phyloP scores from a whole-genome alignment of 176 grass and related monocot genomes.

The Eleusine indica region DNA sequence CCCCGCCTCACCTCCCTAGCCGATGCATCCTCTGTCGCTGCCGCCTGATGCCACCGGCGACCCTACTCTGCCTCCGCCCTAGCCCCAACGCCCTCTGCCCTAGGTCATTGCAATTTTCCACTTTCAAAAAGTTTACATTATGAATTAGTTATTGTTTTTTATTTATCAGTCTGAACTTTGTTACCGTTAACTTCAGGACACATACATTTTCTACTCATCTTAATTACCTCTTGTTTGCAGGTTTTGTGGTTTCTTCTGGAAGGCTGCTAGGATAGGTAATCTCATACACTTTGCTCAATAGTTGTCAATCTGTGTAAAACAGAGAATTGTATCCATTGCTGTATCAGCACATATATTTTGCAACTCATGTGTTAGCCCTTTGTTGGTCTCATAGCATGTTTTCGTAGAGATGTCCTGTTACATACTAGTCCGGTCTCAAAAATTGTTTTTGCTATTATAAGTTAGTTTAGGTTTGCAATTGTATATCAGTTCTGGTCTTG shows the following conservation, averaged over 20 bases:
- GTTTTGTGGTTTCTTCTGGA: constrained; percentile 80
- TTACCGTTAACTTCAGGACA: neutral
- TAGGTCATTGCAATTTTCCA: neutral
- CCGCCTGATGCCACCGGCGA: too few species aligned
- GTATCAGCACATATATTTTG: neutral
- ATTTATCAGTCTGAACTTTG: neutral
- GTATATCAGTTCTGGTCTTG: neutral
- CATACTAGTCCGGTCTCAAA: neutral
- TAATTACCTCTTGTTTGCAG: constrained; percentile 27
- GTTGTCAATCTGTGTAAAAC: neutral
- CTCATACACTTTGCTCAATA: neutral
- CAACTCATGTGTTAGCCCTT: neutral
- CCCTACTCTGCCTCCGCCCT: too few species aligned
- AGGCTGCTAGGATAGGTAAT: constrained; percentile 75
- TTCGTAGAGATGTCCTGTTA: neutral
- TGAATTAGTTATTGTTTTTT: neutral
- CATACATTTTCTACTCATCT: constrained; percentile 27
- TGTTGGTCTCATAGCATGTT: neutral
- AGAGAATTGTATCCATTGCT: neutral
- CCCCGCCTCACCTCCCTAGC: too few species aligned
- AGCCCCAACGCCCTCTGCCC: too few species aligned
- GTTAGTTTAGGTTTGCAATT: neutral
- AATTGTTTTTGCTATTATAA: constrained; percentile 1
- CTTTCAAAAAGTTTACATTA: neutral
- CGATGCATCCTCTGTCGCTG: too few species aligned